Evolutionary conservation across 2,329 filamentous ascomycete species (phyloP), one percentile per base, ranked within the genome.

Genomic region (Cyclaneusma minus): DNA sequence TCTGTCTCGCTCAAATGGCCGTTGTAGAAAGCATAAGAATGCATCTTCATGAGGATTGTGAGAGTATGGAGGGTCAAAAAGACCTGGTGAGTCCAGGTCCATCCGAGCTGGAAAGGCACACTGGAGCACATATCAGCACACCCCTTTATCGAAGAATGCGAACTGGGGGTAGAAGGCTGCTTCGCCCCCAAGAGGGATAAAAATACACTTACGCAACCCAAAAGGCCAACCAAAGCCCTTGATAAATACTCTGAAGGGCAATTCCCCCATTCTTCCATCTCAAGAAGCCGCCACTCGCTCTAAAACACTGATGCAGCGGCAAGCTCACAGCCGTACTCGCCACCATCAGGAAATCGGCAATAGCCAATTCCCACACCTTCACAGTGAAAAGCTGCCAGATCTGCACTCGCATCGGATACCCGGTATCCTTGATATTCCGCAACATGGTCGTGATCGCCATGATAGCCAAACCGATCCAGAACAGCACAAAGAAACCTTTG

Each of bases 11-110:
- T 81, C 10, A 98, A 62, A 50, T 98, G 89, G 7, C 89, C 89
- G 43, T 94, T 95, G 58, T 98, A 98, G 51, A 95, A 98, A 13
- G 83, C 80, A 46, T 93, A 98, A 5, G 85, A 94, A 51, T 98
- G 89, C 72, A 95, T 89, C 61, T 98, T 98, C 89, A 98, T 98
- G 26, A 94, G 71, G 12, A 98, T 63, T 6, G 82, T 77, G 53
- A 98, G 71, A 22, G 84, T 77, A 52, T 98, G 89, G 17, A 98
- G 61, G 7, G 85, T 77, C 40, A 98, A 68, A 50, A 91, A 98
- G 20, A 98, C 89, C 47, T 95, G 89, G 3, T 87, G 76, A 1
- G 89, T 98, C 89, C 89, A 98, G 3, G 84, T 81, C 89, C 89
- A 98, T 27, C 78, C 64, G 6, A 91, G 62, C 40, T 76, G 51